Percentiles rank a stretch among this genome's conserved stretches.
Evolutionary conservation across 2,329 filamentous ascomycete species (phyloP).

Genomic region (Arthrobotrys musiformis): DNA sequence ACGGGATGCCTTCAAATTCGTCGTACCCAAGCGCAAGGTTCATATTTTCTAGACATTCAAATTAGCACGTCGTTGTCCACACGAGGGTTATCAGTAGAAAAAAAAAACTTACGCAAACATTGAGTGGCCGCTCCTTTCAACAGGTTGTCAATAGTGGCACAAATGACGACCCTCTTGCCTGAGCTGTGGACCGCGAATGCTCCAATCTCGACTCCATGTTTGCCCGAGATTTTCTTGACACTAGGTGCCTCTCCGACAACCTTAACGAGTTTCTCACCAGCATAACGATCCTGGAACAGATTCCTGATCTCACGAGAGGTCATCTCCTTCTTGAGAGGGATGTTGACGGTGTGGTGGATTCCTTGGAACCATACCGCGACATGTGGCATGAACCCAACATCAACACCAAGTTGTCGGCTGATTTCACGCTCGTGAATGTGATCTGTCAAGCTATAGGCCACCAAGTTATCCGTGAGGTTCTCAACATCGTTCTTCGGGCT

Average conservation of each 20-base stretch:
- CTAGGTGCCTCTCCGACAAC: constrained; percentile 85
- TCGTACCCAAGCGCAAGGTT: constrained; percentile 88
- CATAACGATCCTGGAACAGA: constrained; percentile 94
- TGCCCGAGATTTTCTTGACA: constrained; percentile 84
- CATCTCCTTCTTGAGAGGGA: constrained; percentile 87
- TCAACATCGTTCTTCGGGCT: constrained; percentile 92
- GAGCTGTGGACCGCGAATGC: constrained; percentile 91
- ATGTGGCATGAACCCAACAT: constrained; percentile 89
- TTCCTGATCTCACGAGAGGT: constrained; percentile 90
- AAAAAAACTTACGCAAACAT: constrained; percentile 78
- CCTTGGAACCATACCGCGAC: constrained; percentile 98
- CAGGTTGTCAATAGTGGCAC: constrained; percentile 91
- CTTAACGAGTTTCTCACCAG: constrained; percentile 94
- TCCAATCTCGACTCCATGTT: constrained; percentile 92
- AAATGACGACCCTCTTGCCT: constrained; percentile 92
- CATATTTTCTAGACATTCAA: constrained; percentile 77
- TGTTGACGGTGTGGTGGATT: constrained; percentile 81
- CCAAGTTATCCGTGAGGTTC: constrained; percentile 84
- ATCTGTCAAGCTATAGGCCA: constrained; percentile 89
- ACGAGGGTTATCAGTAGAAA: constrained; percentile 20
- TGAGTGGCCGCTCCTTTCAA: constrained; percentile 93
- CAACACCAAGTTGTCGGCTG: constrained; percentile 76
- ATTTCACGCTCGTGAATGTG: constrained; percentile 97
- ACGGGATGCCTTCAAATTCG: constrained; percentile 87
- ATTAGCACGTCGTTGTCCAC: background rate